phyloP scores from a whole-genome alignment of 2,329 filamentous ascomycete genomes.

The Fusarium annulatum region DNA sequence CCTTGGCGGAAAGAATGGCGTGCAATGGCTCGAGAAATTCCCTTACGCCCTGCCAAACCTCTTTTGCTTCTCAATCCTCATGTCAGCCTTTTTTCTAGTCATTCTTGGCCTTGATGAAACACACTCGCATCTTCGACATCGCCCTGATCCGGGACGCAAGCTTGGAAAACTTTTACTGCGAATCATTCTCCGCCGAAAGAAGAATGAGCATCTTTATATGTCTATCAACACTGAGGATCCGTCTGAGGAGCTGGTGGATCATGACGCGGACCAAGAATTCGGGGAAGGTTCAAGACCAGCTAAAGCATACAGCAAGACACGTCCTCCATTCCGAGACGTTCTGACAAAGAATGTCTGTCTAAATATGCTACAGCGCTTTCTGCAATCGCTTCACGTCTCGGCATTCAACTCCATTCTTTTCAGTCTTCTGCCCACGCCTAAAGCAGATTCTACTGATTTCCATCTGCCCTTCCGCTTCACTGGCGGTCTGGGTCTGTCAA shows the following conservation, averaged over 20 bases:
- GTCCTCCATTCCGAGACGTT: constrained; percentile 64
- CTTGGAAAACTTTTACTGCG: neutral
- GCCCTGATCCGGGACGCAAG: neutral
- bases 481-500: constrained; percentile 79
- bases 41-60: constrained; percentile 68
- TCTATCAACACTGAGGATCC: neutral
- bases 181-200: neutral
- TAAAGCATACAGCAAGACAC: constrained; percentile 55
- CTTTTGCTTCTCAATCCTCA: constrained; percentile 61
- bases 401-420: constrained; percentile 83
- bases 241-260: neutral
- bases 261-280: neutral
- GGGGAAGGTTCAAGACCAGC: neutral
- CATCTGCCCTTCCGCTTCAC: constrained; percentile 71
- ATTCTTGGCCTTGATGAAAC: constrained; percentile 67
- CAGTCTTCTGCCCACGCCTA: constrained; percentile 79
- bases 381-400: constrained; percentile 78
- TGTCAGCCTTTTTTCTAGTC: constrained; percentile 55
- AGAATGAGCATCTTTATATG: neutral
- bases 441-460: constrained; percentile 58
- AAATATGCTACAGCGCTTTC: constrained; percentile 72
- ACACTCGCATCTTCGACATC: constrained; percentile 9
- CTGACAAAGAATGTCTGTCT: constrained; percentile 66
- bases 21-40: constrained; percentile 48
- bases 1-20: constrained; percentile 43